Evolutionary conservation across 2,329 filamentous ascomycete species (phyloP), one percentile per base, ranked within the genome.

Genomic region (Colletotrichum falcatum): DNA sequence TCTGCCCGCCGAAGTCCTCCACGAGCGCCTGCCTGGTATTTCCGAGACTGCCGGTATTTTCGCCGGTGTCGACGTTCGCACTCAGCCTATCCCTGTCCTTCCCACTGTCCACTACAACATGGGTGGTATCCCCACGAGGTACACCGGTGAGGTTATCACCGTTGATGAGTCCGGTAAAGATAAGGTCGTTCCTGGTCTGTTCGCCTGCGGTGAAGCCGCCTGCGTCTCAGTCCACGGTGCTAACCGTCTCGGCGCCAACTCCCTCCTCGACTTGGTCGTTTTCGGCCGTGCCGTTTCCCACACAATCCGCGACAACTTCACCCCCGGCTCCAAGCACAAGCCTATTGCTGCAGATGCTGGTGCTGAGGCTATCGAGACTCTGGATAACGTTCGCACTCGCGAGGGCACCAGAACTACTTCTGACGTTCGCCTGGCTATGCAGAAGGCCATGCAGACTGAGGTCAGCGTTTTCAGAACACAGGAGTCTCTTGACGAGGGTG

Each of bases 41-140:
- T 98, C 95, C 48, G 96, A 99, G 88, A 99, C 96, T 42, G 96
- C 95, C 63, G 94, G 94, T 76, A 98, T 98, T 79, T 99, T 99
- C 84, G 89, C 95, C 71, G 95, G 96, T 85, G 95, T 99, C 77
- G 96, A 99, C 82, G 95, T 99, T 76, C 92, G 91, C 79, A 98
- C 97, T 87, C 93, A 98, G 85, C 95, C 95, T 74, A 98, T 98
- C 76, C 95, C 95, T 72, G 95, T 98, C 75, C 88, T 98, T 73
- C 95, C 95, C 69, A 98, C 95, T 54, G 95, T 98, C 75, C 95
- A 99, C 88, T 99, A 99, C 89, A 98, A 98, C 89, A 99, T 98
- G 96, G 95, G 95, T 83, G 95, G 96, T 88, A 98, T 99, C 76
- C 95, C 95, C 62, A 98, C 96, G 75, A 94, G 94, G 79, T 98